These are phyloP conservation scores for Ophiosphaerella korrae DNA, from an alignment of 2,329 filamentous ascomycete genomes.

Conservation along the genomic window DNA sequence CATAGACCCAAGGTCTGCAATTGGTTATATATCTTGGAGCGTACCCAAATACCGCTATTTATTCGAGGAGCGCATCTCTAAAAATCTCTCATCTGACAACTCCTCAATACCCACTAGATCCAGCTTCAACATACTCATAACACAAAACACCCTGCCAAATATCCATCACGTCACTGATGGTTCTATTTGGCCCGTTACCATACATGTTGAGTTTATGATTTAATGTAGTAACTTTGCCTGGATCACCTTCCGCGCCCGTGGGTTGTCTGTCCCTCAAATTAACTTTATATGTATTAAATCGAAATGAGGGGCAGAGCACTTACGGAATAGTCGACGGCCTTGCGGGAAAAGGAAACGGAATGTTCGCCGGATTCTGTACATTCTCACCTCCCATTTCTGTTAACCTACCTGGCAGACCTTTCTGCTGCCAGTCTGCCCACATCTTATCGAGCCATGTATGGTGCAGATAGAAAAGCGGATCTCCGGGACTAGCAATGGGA, in stretches of 20 bases:
- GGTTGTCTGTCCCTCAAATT: not conserved
- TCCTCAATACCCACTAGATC: not conserved
- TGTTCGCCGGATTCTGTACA: not conserved
- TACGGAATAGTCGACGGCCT: slow-evolving; percentile 9
- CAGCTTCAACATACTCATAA: slow-evolving; percentile 22
- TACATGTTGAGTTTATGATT: slow-evolving; percentile 22
- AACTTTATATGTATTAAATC: not conserved
- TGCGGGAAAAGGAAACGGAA: slow-evolving; percentile 3
- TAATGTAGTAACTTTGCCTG: slow-evolving; percentile 21
- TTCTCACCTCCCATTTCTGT: slow-evolving; percentile 21
- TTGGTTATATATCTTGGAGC: slow-evolving; percentile 47
- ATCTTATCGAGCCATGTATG: slow-evolving; percentile 30
- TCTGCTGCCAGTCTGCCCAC: slow-evolving; percentile 26
- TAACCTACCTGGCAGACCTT: slow-evolving; percentile 5
- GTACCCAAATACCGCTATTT: slow-evolving; percentile 39
- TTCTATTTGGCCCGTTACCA: slow-evolving; percentile 17
- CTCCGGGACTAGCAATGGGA: slow-evolving; percentile 19
- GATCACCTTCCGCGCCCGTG: slow-evolving; percentile 14
- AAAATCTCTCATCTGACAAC: not conserved
- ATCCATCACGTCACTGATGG: slow-evolving; percentile 27
- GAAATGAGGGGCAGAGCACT: not conserved
- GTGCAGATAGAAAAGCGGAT: slow-evolving; percentile 31
- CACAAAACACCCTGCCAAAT: slow-evolving; percentile 17
- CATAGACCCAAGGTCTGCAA: slow-evolving; percentile 46
- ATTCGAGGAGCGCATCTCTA: slow-evolving; percentile 15